phyloP scores from a whole-genome alignment of 164 flowering plant species.

The Sextonia rubra region DNA sequence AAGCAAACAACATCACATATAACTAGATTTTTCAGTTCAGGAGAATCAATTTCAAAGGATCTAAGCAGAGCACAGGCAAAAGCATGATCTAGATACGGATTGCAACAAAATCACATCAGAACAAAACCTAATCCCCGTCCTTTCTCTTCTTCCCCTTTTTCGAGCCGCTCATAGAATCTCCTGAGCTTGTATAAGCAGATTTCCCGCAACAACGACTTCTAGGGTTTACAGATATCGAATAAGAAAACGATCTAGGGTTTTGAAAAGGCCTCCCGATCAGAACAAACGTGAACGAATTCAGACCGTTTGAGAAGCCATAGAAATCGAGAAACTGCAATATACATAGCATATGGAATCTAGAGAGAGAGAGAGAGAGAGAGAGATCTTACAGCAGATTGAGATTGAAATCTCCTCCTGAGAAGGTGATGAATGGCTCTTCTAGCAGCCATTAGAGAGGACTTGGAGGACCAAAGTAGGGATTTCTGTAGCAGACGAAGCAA shows the following conservation, averaged over 20 bases:
- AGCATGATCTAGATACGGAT: too few species aligned
- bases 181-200: too few species aligned
- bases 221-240: not conserved
- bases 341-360: too few species aligned
- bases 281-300: not conserved
- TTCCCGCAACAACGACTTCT: not conserved
- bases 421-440: conserved; percentile 28
- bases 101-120: not conserved
- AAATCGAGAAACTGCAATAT: not conserved
- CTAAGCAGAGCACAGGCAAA: too few species aligned
- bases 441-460: conserved; percentile 19
- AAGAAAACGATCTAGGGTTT: not conserved
- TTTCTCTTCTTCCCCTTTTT: too few species aligned
- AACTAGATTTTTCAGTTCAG: too few species aligned
- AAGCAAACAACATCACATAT: too few species aligned
- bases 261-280: not conserved
- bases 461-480: not conserved
- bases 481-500: not conserved
- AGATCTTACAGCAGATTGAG: conserved; percentile 16
- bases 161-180: too few species aligned
- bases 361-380: conserved; percentile 2
- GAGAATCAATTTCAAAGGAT: too few species aligned
- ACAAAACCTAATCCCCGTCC: not conserved
- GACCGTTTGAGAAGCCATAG: not conserved
- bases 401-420: conserved; percentile 22